A percentile compares a stretch with the other conserved stretches of the same genome.
phyloP scores from a whole-genome alignment of 1,139 yeast species.

The Arxiozyma slooffiae region DNA sequence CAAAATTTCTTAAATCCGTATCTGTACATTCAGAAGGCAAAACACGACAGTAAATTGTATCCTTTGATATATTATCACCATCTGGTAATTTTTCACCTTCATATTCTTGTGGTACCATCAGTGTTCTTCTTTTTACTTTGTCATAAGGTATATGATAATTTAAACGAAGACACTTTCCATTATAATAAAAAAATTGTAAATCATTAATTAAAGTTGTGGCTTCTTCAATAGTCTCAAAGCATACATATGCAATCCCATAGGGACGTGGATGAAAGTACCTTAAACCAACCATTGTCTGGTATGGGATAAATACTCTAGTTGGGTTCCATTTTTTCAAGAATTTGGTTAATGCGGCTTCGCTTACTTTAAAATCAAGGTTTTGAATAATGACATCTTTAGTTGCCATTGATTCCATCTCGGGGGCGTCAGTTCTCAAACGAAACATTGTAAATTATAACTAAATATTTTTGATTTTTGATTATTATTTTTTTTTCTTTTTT shows the following conservation, averaged over 20 bases:
- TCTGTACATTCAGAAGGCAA: conserved; percentile 38
- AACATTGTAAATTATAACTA: conserved; percentile 1
- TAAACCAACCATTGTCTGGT: conserved; percentile 42
- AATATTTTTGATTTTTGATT: not conserved
- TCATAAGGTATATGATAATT: conserved; percentile 37
- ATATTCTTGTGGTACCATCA: not conserved
- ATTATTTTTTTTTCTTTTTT: too few species aligned
- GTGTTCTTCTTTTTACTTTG: not conserved
- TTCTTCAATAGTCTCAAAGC: conserved; percentile 40
- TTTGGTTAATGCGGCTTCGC: conserved; percentile 42
- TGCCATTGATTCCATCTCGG: conserved; percentile 4
- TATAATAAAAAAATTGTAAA: conserved; percentile 36
- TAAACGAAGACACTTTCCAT: conserved; percentile 35
- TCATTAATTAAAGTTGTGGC: conserved; percentile 40
- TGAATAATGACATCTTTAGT: conserved; percentile 38
- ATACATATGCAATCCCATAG: conserved; percentile 59
- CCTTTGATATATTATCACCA: conserved; percentile 32
- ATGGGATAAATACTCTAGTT: conserved; percentile 42
- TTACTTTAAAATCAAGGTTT: conserved; percentile 44
- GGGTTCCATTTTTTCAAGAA: conserved; percentile 34
- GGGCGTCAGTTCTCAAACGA: conserved; percentile 6
- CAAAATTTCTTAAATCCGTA: conserved; percentile 36
- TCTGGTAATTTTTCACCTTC: conserved; percentile 4
- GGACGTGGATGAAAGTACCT: conserved; percentile 37
- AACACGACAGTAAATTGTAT: conserved; percentile 45